Conservation (phyloP, 768 basidiomycete species). For the Boletus tomentosulus region DNA sequence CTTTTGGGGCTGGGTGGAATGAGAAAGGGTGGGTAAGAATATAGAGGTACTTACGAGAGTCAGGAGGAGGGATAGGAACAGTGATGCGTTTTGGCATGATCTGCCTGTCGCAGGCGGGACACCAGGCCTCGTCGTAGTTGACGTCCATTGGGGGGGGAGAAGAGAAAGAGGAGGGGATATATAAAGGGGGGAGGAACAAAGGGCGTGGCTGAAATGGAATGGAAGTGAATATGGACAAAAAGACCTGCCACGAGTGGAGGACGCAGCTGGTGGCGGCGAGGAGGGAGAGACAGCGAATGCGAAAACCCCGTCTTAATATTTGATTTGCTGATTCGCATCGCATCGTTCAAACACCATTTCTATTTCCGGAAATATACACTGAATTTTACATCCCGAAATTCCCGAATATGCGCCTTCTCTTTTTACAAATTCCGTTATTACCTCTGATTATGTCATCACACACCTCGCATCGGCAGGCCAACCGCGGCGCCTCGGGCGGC, state of each 20-base stretch:
- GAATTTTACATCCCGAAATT: slow-evolving; percentile 25
- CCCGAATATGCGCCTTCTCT: slow-evolving; percentile 22
- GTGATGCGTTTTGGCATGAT: slow-evolving; percentile 74
- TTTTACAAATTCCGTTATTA: slow-evolving; percentile 32
- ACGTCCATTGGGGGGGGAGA: slow-evolving; percentile 27
- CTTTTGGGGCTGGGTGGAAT: slow-evolving; percentile 25
- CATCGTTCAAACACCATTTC: slow-evolving; percentile 22
- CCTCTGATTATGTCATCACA: slow-evolving; percentile 25
- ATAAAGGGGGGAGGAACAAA: slow-evolving; percentile 11
- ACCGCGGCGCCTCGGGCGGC: slow-evolving; percentile 33
- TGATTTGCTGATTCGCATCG: slow-evolving; percentile 37
- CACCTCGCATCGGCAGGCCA: slow-evolving; percentile 24
- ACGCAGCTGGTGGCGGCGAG: slow-evolving; percentile 13
- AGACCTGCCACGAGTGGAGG: background rate
- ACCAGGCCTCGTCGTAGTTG: slow-evolving; percentile 69
- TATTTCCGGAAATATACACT: slow-evolving; percentile 12
- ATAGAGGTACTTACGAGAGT: slow-evolving; percentile 34
- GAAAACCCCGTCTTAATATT: slow-evolving; percentile 36
- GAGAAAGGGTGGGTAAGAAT: slow-evolving; percentile 1
- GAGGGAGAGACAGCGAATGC: slow-evolving; percentile 17
- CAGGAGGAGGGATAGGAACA: slow-evolving; percentile 41
- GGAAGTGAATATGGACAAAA: slow-evolving; percentile 15
- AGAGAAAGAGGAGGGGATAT: slow-evolving; percentile 6
- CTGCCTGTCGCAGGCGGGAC: slow-evolving; percentile 73
- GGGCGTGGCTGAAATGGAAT: slow-evolving; percentile 22